phyloP scores from a whole-genome alignment of 768 basidiomycete genomes.

The Leccinellum rugosiceps region DNA sequence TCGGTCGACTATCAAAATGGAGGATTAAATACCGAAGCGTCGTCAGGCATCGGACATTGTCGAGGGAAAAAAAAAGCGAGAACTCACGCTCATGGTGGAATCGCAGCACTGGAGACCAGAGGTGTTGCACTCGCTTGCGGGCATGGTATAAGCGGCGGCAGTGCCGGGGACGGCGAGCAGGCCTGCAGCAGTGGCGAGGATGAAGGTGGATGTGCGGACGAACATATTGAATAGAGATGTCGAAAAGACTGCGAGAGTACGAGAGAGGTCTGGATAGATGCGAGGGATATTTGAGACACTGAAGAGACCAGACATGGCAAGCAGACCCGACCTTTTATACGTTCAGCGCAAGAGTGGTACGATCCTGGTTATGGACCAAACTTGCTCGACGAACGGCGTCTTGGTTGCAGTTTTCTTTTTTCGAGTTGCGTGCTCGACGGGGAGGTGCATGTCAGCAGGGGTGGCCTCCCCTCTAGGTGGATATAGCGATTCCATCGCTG shows the following conservation, averaged over 20 bases:
- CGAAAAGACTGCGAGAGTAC: neutral
- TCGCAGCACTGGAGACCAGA: conserved; percentile 13
- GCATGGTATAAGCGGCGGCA: neutral
- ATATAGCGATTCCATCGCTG: conserved; percentile 13
- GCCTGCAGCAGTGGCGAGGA: conserved; percentile 12
- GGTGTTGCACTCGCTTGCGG: conserved; percentile 11
- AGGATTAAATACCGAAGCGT: no score
- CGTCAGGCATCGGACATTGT: neutral
- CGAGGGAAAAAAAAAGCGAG: no score
- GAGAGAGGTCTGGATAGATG: neutral
- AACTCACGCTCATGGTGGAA: neutral
- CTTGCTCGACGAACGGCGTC: conserved; percentile 11
- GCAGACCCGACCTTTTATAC: conserved; percentile 12
- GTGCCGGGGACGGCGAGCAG: neutral
- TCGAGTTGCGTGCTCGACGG: conserved; percentile 4
- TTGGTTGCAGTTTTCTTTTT: conserved; percentile 11
- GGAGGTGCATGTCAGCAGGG: no score
- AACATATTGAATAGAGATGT: conserved; percentile 10
- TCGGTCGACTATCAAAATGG: neutral
- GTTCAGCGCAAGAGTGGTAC: conserved; percentile 1
- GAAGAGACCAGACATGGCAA: neutral
- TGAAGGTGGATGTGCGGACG: conserved; percentile 3
- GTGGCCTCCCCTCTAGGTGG: neutral
- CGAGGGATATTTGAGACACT: neutral
- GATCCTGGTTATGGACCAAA: neutral